These are phyloP conservation scores for Blastocystis sp. DNA, from an alignment of 352 stramenopile genomes.

Conservation along the genomic window DNA sequence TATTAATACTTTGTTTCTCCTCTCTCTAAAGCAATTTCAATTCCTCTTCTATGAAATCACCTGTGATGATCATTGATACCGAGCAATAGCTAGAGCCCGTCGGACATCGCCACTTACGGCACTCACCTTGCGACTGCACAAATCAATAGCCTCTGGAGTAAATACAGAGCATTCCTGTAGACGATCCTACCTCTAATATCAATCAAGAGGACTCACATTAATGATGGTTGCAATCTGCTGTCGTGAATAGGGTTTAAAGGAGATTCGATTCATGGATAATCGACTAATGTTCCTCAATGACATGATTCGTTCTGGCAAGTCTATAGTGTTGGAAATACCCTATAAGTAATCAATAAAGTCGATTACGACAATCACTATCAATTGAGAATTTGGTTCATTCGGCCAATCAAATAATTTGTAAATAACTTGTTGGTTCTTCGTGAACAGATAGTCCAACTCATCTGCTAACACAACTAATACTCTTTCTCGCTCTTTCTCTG, in stretches of 20 bases:
- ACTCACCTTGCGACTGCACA: conserved; percentile 58
- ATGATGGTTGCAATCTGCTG: conserved; percentile 60
- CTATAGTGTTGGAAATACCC: conserved; percentile 75
- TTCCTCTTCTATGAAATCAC: background rate
- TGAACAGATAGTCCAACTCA: conserved; percentile 77
- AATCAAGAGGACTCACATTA: background rate
- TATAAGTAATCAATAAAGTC: background rate
- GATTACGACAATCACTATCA: conserved; percentile 69
- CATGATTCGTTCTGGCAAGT: conserved; percentile 71
- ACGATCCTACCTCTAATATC: background rate
- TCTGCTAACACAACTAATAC: conserved; percentile 71
- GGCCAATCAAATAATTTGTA: conserved; percentile 80
- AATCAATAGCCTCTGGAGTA: conserved; percentile 38
- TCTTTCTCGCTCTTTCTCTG: background rate
- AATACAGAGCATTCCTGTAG: conserved; percentile 13
- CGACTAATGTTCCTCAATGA: conserved; percentile 24
- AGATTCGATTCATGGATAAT: conserved; percentile 50
- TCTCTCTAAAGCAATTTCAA: conserved; percentile 35
- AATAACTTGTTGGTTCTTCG: conserved; percentile 72
- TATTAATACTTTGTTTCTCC: background rate
- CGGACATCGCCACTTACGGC: conserved; percentile 54
- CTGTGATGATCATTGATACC: background rate
- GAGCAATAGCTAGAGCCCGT: conserved; percentile 31
- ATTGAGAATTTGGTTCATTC: conserved; percentile 64
- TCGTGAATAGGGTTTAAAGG: conserved; percentile 43